Base-by-base conservation (phyloP, 495 filamentous ascomycete species). In the Tuber magnatum region DNA sequence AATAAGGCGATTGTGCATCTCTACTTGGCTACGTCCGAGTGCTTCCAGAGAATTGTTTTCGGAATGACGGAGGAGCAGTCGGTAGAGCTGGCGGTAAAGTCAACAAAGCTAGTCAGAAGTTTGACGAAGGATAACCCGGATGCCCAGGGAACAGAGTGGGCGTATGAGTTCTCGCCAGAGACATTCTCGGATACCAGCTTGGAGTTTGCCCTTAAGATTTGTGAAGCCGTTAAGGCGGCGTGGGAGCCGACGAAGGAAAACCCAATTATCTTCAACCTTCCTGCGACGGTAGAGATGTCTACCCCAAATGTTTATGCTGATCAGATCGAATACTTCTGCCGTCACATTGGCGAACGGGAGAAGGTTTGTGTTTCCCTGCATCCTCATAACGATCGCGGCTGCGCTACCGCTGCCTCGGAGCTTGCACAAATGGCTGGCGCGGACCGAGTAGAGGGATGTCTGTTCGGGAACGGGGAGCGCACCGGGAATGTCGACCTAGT, bases 1-100 rank as follows among this genome's bases (percentile, higher is more conserved):
- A 97, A 97, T 87, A 97, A 96, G 85, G 95, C 93, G n/a, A 90
- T 98, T 77, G 86, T 99, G 77, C 95, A 98, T 87, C 91, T 99
- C 74, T 99, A 99, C 86, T 88, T 98, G 56, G 95, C 95, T 51
- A 97, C 95, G 8, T 95, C 92, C 85, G 91, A 92, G 80, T 97
- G 94, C 83, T 97, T 97, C 87, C 92, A 91, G 76, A 88, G 89
- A 68, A 91, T 97, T 72, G 90, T 98, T 38, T 97, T 99, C 84
- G 89, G 89, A 73, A 94, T 94, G 87, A 89, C 90, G 40, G 92
- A 94, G 83, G 88, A 94, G 75, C 85, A 97, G 85, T 91, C 89
- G 81, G 83, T 96, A 75, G 92, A 91, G 81, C 87, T 94, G 83
- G 95, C 94, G 28, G 93, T 95, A 51, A 89, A 89, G 78, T 97